A percentile compares a stretch with the other conserved stretches of the same genome.
These are phyloP conservation scores for Phaeosphaeriaceae sp. DNA, from an alignment of 2,329 filamentous ascomycete genomes.

Conservation along the genomic window DNA sequence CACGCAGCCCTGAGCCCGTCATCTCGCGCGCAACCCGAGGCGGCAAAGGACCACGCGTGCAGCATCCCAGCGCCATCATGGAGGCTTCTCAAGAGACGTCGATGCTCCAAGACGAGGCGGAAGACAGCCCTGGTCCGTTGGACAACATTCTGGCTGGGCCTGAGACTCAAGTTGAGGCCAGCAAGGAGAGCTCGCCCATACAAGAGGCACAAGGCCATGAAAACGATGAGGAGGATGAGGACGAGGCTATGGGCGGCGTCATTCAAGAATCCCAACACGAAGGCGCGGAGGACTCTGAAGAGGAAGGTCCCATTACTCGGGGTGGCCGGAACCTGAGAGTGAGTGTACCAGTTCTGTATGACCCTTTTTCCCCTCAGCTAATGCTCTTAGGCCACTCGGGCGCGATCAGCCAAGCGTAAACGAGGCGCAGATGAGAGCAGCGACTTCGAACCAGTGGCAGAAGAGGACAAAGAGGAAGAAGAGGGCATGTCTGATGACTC, in stretches of 20 bases:
- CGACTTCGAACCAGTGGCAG: constrained; percentile 69
- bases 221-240: constrained; percentile 38
- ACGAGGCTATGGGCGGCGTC: constrained; percentile 44
- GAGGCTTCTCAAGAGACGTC: constrained; percentile 63
- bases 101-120: constrained; percentile 39
- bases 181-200: constrained; percentile 38
- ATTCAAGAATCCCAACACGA: constrained; percentile 54
- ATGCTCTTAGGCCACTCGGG: constrained; percentile 34
- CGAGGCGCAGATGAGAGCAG: constrained; percentile 64
- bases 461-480: constrained; percentile 63
- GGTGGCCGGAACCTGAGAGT: constrained; percentile 50
- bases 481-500: constrained; percentile 63
- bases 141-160: constrained; percentile 43
- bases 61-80: constrained; percentile 58
- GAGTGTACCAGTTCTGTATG: constrained; percentile 12
- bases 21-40: constrained; percentile 54
- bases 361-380: constrained; percentile 9
- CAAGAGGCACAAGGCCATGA: constrained; percentile 42
- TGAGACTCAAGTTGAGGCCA: constrained; percentile 48
- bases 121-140: constrained; percentile 38
- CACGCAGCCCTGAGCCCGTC: constrained; percentile 57
- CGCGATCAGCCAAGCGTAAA: constrained; percentile 42
- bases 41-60: constrained; percentile 57
- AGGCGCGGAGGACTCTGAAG: constrained; percentile 55
- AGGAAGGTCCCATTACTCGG: constrained; percentile 62